Base-by-base conservation (phyloP, 2,329 filamentous ascomycete species). In the Neofusicoccum sp. region DNA sequence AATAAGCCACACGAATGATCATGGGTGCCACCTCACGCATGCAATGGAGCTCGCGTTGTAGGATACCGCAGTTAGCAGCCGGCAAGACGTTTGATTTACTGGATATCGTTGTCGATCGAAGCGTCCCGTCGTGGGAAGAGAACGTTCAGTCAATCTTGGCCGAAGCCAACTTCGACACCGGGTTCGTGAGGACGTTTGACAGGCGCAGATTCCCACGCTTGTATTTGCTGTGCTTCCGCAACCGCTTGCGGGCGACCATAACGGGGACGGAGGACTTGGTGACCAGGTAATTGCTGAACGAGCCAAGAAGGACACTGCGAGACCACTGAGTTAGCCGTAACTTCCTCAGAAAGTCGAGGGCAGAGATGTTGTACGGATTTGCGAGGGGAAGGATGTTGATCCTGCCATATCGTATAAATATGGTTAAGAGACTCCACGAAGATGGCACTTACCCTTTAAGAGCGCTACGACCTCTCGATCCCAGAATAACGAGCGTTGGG, bases 221-320 rank as follows among this genome's bases (percentile, higher is more conserved):
- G 75, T 90, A 90, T 74, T 94, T 93, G 74, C 87, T 89, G 78
- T 96, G 91, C 77, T 97, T 97, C 54, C 91, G 85, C 47, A 97
- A 83, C 64, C 91, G 89, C 81, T 96, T 97, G 64, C 95, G 84
- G 6, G 95, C 95, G 39, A 98, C 95, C 95, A 99, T 99, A 65
- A 99, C 95, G 0, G 95, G 95, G 14, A 96, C 93, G 2, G 92
- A 96, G 67, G 92, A 96, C 80, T 98, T 98, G 41, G 93, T 96
- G 36, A 99, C 93, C 6, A 99, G 84, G 73, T 99, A 99, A 74
- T 98, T 98, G 65, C 92, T 96, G 77, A 99, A 98, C 0, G 93
- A 97, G 31, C 95, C 95, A 34, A 99, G 84, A 65, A 99, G 89
- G 28, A 97, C 94, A 73, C 93, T 96, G 69, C 56, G 63, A 48